phyloP scores from a whole-genome alignment of 441 rosid species.

The Gossypium davidsonii region DNA sequence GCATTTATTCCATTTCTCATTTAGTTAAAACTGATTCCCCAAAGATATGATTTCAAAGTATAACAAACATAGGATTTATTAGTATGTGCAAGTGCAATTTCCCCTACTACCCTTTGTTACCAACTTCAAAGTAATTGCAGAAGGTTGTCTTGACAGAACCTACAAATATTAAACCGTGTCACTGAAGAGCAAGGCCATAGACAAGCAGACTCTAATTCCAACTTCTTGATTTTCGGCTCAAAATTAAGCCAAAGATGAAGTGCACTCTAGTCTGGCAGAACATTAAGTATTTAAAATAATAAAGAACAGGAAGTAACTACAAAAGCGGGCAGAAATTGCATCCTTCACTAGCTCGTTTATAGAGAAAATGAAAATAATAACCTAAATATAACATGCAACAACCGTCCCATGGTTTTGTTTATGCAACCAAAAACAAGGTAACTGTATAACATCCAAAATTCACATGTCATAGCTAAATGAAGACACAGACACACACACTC shows the following conservation, averaged over 20 bases:
- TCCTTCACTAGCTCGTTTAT: neutral
- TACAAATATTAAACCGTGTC: neutral
- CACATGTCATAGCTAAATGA: neutral
- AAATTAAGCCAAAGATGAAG: neutral
- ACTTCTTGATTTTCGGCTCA: neutral
- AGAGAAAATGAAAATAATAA: neutral
- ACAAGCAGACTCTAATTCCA: neutral
- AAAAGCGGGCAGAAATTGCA: neutral
- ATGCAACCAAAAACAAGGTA: neutral
- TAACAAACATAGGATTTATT: neutral
- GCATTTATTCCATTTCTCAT: neutral
- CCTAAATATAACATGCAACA: too few species aligned
- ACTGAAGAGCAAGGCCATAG: neutral
- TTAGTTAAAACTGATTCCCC: neutral
- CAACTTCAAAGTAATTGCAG: neutral
- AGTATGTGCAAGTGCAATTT: neutral
- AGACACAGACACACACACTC: neutral
- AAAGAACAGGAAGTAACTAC: neutral
- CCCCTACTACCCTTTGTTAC: neutral
- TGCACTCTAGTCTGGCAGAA: neutral
- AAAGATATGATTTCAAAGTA: neutral
- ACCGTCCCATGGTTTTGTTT: neutral
- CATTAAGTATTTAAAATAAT: neutral
- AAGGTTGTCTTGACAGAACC: neutral
- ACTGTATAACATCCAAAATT: neutral